Conservation (phyloP, 352 stramenopile species). For the Phytophthora litchii region DNA sequence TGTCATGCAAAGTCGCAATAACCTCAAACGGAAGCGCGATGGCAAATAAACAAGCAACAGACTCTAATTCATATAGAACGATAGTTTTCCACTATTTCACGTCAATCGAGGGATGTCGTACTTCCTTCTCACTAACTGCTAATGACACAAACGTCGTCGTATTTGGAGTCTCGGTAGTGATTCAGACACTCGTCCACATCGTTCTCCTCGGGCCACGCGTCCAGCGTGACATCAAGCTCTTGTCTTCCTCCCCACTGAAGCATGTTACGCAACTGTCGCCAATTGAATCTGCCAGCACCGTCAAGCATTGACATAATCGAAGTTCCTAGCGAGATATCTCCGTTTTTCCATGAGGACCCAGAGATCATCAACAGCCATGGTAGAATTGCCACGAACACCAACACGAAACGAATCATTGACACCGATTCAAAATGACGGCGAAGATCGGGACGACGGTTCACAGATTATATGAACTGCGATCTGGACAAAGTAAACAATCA, state of each 20-base stretch:
- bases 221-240: constrained; percentile 18
- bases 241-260: constrained; percentile 19
- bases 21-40: constrained; percentile 87
- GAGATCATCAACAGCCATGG: constrained; percentile 27
- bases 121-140: constrained; percentile 35
- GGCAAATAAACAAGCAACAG: constrained; percentile 27
- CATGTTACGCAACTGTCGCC: constrained; percentile 17
- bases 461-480: background rate
- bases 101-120: constrained; percentile 4
- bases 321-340: background rate
- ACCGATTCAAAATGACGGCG: constrained; percentile 3
- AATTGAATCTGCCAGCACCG: constrained; percentile 17
- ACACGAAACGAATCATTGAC: constrained; percentile 25
- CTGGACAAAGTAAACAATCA: constrained; percentile 5
- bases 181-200: constrained; percentile 51
- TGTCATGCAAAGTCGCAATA: constrained; percentile 88
- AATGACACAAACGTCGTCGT: constrained; percentile 58
- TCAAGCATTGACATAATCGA: constrained; percentile 12
- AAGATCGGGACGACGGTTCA: constrained; percentile 33
- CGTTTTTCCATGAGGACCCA: background rate
- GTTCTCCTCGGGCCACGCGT: constrained; percentile 31
- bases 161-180: constrained; percentile 46
- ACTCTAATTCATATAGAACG: constrained; percentile 27
- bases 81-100: constrained; percentile 19
- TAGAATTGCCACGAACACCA: constrained; percentile 22